A percentile compares a stretch with the other conserved stretches of the same genome.
Evolutionary conservation across 2,329 filamentous ascomycete genomes (phyloP).

Genomic region (Pseudofabraea citricarpa): DNA sequence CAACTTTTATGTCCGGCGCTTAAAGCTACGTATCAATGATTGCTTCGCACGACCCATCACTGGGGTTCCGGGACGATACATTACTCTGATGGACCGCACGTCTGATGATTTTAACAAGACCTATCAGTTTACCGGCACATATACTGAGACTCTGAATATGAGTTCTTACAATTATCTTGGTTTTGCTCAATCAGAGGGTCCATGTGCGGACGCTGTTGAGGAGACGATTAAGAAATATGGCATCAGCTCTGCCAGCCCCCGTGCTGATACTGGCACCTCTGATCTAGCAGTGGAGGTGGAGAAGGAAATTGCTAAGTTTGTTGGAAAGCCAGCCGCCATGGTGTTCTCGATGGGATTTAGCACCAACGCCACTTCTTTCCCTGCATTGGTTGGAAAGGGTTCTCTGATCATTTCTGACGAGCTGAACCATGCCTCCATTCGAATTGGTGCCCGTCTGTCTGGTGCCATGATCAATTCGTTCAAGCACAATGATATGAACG

Average conservation of each 20-base stretch:
- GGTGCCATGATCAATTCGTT: conserved; percentile 94
- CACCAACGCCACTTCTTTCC: conserved; percentile 90
- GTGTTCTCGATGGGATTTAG: conserved; percentile 99
- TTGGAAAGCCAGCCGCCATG: conserved; percentile 92
- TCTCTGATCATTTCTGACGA: conserved; percentile 95
- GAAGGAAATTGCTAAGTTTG: conserved; percentile 80
- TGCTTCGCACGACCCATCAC: conserved; percentile 91
- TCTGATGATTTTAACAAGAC: conserved; percentile 89
- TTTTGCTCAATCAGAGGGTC: conserved; percentile 95
- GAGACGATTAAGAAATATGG: conserved; percentile 81
- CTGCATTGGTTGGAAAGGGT: conserved; percentile 86
- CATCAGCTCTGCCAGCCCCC: conserved; percentile 74
- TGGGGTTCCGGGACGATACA: conserved; percentile 89
- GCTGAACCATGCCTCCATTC: conserved; percentile 95
- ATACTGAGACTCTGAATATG: conserved; percentile 94
- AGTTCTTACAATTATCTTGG: conserved; percentile 99
- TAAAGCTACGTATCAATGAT: conserved; percentile 95
- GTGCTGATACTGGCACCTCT: conserved; percentile 78
- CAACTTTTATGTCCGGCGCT: conserved; percentile 90
- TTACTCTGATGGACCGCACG: conserved; percentile 85
- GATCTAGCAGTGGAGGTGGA: conserved; percentile 89
- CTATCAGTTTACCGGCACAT: conserved; percentile 84
- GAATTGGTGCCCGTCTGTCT: conserved; percentile 88
- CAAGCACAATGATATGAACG: conserved; percentile 93
- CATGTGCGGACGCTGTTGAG: conserved; percentile 91